These are phyloP conservation scores for Pleurotus salmoneostramineus DNA, from an alignment of 768 basidiomycete genomes.

Conservation along the genomic window DNA sequence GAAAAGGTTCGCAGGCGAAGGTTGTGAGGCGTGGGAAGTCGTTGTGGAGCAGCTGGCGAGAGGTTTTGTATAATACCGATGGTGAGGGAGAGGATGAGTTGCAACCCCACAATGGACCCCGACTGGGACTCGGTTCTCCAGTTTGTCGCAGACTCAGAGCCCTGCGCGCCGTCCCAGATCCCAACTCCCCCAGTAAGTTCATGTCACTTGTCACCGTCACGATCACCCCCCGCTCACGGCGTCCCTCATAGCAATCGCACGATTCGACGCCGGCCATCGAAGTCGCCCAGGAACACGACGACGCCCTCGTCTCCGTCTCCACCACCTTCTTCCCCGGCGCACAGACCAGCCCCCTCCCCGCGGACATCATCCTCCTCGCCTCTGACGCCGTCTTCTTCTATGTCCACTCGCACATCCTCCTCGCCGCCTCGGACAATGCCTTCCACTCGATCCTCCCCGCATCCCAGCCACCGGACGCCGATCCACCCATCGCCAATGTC, in stretches of 20 bases:
- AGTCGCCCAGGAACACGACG: slow-evolving; percentile 19
- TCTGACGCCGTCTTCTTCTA: slow-evolving; percentile 85
- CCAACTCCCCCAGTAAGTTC: slow-evolving; percentile 63
- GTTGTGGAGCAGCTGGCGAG: not conserved
- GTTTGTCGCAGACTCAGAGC: slow-evolving; percentile 48
- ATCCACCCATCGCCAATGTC: slow-evolving; percentile 49
- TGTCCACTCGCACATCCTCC: slow-evolving; percentile 58
- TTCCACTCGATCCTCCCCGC: slow-evolving; percentile 59
- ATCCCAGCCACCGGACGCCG: slow-evolving; percentile 22
- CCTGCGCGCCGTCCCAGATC: slow-evolving; percentile 28
- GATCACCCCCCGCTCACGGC: slow-evolving; percentile 7
- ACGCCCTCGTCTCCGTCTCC: slow-evolving; percentile 65
- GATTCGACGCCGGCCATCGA: slow-evolving; percentile 41
- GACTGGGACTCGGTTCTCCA: slow-evolving; percentile 65
- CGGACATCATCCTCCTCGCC: slow-evolving; percentile 65
- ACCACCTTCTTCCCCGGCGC: slow-evolving; percentile 80
- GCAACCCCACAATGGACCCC: slow-evolving; percentile 30
- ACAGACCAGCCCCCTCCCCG: slow-evolving; percentile 47
- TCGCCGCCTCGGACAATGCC: slow-evolving; percentile 56
- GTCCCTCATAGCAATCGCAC: slow-evolving; percentile 34
- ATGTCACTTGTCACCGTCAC: not conserved
- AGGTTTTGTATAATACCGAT: not conserved
- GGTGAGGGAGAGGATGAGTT: too few species aligned
- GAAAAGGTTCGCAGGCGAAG: slow-evolving; percentile 82
- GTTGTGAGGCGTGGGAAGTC: too few species aligned